These are phyloP conservation scores for Colletotrichum tofieldiae DNA, from an alignment of 2,329 filamentous ascomycete genomes.

Conservation along the genomic window DNA sequence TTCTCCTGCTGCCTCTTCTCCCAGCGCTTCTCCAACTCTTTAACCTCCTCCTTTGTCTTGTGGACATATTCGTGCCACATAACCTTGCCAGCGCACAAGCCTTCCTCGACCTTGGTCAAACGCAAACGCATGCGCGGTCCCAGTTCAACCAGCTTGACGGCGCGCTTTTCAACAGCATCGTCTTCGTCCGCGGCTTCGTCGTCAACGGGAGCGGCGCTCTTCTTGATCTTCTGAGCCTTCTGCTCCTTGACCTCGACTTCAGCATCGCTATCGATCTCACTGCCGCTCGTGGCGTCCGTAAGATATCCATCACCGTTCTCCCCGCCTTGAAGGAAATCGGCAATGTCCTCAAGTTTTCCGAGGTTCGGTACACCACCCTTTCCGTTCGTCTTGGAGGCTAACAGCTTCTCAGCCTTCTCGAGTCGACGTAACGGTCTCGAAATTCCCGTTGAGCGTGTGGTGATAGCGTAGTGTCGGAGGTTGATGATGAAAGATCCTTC, in stretches of 20 bases:
- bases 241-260: slow-evolving; percentile 89
- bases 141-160: slow-evolving; percentile 92
- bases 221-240: slow-evolving; percentile 72
- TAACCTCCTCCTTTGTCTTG: slow-evolving; percentile 85
- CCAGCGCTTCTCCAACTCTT: slow-evolving; percentile 87
- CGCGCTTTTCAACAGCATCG: slow-evolving; percentile 82
- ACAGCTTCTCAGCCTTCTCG: slow-evolving; percentile 86
- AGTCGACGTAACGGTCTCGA: slow-evolving; percentile 88
- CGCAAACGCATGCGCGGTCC: slow-evolving; percentile 91
- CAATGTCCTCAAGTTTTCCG: slow-evolving; percentile 91
- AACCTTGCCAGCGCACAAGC: slow-evolving; percentile 88
- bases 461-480: slow-evolving; percentile 95
- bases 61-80: slow-evolving; percentile 98
- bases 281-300: slow-evolving; percentile 87
- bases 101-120: slow-evolving; percentile 96
- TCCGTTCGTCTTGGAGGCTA: slow-evolving; percentile 71
- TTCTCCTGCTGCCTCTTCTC: slow-evolving; percentile 84
- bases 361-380: slow-evolving; percentile 89
- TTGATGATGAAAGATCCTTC: slow-evolving; percentile 86
- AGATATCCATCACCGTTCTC: slow-evolving; percentile 86
- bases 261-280: slow-evolving; percentile 93
- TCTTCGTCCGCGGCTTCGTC: slow-evolving; percentile 64
- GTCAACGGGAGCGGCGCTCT: slow-evolving; percentile 64
- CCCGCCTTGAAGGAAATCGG: slow-evolving; percentile 92
- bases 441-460: slow-evolving; percentile 87